Percentiles rank a stretch among this genome's conserved stretches.
Conservation (phyloP, 305 asterid species). For the Fraxinus albicans region DNA sequence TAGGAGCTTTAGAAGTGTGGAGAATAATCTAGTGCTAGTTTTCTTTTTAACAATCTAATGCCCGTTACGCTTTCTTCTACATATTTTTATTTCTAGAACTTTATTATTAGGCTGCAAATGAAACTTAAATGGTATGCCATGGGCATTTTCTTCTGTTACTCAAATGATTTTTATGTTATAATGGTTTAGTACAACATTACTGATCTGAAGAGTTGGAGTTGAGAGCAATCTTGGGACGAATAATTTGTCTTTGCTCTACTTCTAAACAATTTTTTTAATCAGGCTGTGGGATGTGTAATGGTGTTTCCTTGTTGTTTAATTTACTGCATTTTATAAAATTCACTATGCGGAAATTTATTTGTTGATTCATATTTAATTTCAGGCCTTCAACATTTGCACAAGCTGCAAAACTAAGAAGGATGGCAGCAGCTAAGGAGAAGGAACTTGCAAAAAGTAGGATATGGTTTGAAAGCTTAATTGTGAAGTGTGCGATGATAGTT, state of each 20-base stretch:
- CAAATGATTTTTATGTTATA: not conserved
- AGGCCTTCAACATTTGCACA: conserved; percentile 99
- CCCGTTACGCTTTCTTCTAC: not conserved
- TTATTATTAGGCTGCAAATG: not conserved
- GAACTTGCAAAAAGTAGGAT: conserved; percentile 78
- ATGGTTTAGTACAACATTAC: not conserved
- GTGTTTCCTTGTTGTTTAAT: not conserved
- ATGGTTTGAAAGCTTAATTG: not conserved
- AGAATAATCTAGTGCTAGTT: no score
- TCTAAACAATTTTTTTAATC: not conserved
- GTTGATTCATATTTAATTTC: conserved; percentile 19
- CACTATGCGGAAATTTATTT: conserved; percentile 5
- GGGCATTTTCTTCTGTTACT: not conserved
- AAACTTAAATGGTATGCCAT: not conserved
- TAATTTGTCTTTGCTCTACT: not conserved
- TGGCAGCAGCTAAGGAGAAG: conserved; percentile 84
- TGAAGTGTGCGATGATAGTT: conserved; percentile 7
- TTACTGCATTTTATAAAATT: not conserved
- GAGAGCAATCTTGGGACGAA: not conserved
- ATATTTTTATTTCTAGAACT: not conserved
- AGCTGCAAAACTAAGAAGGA: conserved; percentile 87
- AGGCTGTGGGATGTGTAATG: not conserved
- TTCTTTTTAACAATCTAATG: not conserved
- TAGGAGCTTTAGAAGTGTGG: no score
- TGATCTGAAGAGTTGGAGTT: not conserved